Conservation (phyloP, 306 rosid genomes). For the Ormosia semicastrata region DNA sequence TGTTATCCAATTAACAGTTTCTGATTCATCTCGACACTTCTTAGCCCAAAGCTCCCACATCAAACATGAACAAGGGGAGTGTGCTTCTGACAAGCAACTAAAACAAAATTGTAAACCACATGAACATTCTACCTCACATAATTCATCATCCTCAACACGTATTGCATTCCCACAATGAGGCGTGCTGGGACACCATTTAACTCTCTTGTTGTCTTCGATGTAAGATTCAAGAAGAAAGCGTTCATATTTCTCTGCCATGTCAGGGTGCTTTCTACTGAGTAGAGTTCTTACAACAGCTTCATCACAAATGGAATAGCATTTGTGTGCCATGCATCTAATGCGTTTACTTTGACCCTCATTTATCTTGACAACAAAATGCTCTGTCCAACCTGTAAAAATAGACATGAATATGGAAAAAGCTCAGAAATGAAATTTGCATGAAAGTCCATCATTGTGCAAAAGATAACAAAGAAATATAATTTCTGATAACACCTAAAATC, state of each 20-base stretch:
- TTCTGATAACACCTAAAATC: not conserved
- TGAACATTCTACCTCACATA: constrained; percentile 92
- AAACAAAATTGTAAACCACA: constrained; percentile 95
- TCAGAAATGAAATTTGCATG: not conserved
- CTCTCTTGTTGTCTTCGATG: constrained; percentile 93
- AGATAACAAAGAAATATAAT: not conserved
- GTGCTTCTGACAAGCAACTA: constrained; percentile 75
- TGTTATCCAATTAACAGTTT: constrained; percentile 96
- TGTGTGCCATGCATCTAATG: constrained; percentile 87
- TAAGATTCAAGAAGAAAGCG: constrained; percentile 94
- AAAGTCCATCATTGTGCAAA: not conserved
- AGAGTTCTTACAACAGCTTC: constrained; percentile 70
- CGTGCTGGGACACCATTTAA: constrained; percentile 93
- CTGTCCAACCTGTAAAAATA: constrained; percentile 74
- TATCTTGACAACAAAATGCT: constrained; percentile 83
- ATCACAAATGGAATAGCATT: constrained; percentile 88
- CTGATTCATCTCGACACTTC: constrained; percentile 97
- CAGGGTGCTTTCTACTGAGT: constrained; percentile 56
- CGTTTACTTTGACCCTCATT: constrained; percentile 96
- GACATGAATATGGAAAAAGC: not conserved
- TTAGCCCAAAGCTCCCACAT: constrained; percentile 97
- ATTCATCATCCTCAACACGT: constrained; percentile 71
- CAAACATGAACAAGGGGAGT: constrained; percentile 93
- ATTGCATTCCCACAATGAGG: constrained; percentile 98
- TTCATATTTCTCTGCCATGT: constrained; percentile 87